Base-by-base conservation (phyloP, 345 rosid genomes). In the Arabidopsis arenosa region DNA sequence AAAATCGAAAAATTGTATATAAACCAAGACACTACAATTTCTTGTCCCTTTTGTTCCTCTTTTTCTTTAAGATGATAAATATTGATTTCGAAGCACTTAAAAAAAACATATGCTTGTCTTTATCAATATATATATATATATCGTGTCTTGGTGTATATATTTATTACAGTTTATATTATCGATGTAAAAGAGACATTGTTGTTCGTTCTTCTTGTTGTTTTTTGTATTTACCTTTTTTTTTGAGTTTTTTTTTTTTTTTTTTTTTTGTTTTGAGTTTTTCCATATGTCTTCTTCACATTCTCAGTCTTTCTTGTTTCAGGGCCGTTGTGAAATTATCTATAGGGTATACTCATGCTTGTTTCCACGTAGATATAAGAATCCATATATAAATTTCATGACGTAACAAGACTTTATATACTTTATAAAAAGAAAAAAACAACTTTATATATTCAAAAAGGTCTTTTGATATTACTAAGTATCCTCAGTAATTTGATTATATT, bases 131-230 rank as follows among this genome's bases (percentile, higher is more conserved):
- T 28, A 2, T 28, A 28, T 28, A 18, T 6, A 13, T 43, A 12
- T 43, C 6, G n/a, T 37, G 51, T 47, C 44, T 41, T 60, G 7
- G 69, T 68, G 63, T 68, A 44, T 68, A 44, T 53, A 63, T 47
- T 70, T 45, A 40, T 71, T 64, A 71, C 67, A 30, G 80, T 67
- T 75, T 49, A 5, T 51, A 68, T 80, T 78, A 74, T 80, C 81
- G 75, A 72, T 78, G 80, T 74, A 73, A 77, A 77, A 71, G 81
- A 75, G 68, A 74, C 74, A 70, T 76, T 65, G 80, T 83, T 85
- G 81, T 85, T 83, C 80, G 76, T 81, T 79, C 67, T 85, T 77
- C 60, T 83, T 83, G 78, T 83, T 82, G 79, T 87, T 63, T 74
- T 69, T 49, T 59, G 8, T 70, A 15, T 65, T 70, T 44, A 52